A percentile compares a stretch with the other conserved stretches of the same genome.
These are phyloP conservation scores for Lunularia cruciata DNA, from an alignment of 225 moss, liverwort and hornwort genomes.

Conservation along the genomic window DNA sequence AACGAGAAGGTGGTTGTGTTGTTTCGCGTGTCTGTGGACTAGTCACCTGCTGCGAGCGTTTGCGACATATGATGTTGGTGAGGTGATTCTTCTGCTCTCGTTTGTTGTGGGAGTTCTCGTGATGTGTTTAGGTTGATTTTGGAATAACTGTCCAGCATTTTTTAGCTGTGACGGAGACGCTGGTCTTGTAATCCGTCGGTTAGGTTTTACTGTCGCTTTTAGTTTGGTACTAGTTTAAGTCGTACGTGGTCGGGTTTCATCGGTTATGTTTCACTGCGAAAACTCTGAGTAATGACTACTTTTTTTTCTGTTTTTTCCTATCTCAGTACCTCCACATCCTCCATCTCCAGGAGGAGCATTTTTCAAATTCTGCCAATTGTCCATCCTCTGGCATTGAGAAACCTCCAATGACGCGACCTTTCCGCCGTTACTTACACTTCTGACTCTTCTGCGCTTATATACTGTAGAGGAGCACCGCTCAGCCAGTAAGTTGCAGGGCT, in stretches of 20 bases:
- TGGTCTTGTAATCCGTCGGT: too few species aligned
- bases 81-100: neutral
- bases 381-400: neutral
- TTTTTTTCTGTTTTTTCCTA: slow-evolving; percentile 5
- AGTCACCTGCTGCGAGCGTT: neutral
- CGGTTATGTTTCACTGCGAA: neutral
- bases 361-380: neutral
- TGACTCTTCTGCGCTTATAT: neutral
- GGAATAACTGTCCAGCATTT: neutral
- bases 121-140: neutral
- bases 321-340: slow-evolving; percentile 5
- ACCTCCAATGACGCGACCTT: neutral
- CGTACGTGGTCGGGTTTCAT: neutral
- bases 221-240: neutral
- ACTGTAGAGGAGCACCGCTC: neutral
- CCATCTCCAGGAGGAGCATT: slow-evolving; percentile 14
- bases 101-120: neutral
- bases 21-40: neutral
- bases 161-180: neutral
- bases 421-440: slow-evolving; percentile 2
- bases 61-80: slow-evolving; percentile 10
- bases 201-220: neutral
- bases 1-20: neutral
- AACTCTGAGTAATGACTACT: neutral
- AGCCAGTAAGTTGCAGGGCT: slow-evolving; percentile 8